Evolutionary conservation across 768 basidiomycete species (phyloP).

Genomic region (Auriscalpium orientale): DNA sequence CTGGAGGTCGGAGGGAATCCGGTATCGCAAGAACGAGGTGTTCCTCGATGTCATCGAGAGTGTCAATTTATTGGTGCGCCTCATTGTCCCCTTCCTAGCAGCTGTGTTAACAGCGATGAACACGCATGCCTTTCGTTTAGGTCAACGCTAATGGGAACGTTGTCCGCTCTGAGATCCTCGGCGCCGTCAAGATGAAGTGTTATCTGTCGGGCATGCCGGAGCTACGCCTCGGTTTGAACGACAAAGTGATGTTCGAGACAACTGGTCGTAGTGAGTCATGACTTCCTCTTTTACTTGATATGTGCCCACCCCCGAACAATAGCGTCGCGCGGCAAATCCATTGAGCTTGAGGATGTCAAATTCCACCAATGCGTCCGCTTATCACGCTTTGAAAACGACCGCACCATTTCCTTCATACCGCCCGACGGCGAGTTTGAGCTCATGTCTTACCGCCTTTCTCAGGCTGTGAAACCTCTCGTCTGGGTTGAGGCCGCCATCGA

Average conservation of each 20-base stretch:
- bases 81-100: background rate
- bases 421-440: slow-evolving; percentile 98
- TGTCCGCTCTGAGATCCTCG: slow-evolving; percentile 93
- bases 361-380: slow-evolving; percentile 99
- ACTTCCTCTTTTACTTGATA: background rate
- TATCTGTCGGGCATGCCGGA: slow-evolving; percentile 99
- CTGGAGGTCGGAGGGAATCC: slow-evolving; percentile 95
- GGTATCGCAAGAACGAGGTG: slow-evolving; percentile 98
- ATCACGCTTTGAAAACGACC: slow-evolving; percentile 95
- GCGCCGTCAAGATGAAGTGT: slow-evolving; percentile 99
- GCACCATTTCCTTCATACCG: slow-evolving; percentile 98
- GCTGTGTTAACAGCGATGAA: background rate
- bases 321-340: slow-evolving; percentile 91
- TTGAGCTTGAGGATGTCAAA: slow-evolving; percentile 99
- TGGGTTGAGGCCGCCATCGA: slow-evolving; percentile 98
- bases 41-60: slow-evolving; percentile 98
- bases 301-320: background rate
- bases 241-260: slow-evolving; percentile 99
- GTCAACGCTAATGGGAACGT: slow-evolving; percentile 97
- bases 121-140: slow-evolving; percentile 29
- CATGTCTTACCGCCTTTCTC: slow-evolving; percentile 95
- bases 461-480: slow-evolving; percentile 92
- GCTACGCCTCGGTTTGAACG: slow-evolving; percentile 88
- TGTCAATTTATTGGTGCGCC: slow-evolving; percentile 83
- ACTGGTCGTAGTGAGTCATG: slow-evolving; percentile 79